phyloP scores from a whole-genome alignment of 2,329 filamentous ascomycete species.

The Alternaria incomplexa region DNA sequence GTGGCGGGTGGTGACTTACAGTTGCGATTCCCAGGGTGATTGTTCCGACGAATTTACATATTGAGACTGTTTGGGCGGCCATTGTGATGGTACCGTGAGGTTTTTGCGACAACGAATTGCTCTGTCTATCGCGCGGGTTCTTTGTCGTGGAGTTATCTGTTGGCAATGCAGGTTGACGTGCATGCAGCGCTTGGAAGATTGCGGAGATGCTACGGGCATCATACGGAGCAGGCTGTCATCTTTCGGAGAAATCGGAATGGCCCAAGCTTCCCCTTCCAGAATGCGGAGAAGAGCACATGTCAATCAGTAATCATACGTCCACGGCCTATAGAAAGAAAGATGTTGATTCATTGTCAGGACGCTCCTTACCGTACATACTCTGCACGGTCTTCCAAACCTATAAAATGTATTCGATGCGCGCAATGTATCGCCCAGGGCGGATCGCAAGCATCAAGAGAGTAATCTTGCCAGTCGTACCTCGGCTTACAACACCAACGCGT shows the following conservation, averaged over 20 bases:
- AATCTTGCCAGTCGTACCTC: conserved; percentile 25
- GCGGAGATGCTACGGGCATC: conserved; percentile 16
- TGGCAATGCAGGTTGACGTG: conserved; percentile 24
- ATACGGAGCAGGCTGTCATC: not conserved
- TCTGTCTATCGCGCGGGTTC: not conserved
- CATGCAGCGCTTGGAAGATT: conserved; percentile 22
- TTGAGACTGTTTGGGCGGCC: conserved; percentile 74
- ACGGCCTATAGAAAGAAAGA: not conserved
- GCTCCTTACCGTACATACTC: not conserved
- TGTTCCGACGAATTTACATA: conserved; percentile 92
- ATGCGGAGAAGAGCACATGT: conserved; percentile 9
- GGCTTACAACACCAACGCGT: conserved; percentile 17
- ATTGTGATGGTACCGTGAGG: conserved; percentile 27
- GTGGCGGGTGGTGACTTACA: conserved; percentile 61
- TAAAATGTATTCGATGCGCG: not conserved
- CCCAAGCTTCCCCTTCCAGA: conserved; percentile 1
- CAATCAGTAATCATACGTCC: not conserved
- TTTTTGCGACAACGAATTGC: not conserved
- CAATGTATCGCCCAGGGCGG: not conserved
- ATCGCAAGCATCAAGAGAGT: conserved; percentile 5
- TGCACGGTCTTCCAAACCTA: not conserved
- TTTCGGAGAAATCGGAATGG: not conserved
- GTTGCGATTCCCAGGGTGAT: conserved; percentile 87
- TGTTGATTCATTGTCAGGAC: not conserved
- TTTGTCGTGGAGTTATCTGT: not conserved